phyloP scores from a whole-genome alignment of 805 yeast genomes.

The Aciculoconidium aculeatum region DNA sequence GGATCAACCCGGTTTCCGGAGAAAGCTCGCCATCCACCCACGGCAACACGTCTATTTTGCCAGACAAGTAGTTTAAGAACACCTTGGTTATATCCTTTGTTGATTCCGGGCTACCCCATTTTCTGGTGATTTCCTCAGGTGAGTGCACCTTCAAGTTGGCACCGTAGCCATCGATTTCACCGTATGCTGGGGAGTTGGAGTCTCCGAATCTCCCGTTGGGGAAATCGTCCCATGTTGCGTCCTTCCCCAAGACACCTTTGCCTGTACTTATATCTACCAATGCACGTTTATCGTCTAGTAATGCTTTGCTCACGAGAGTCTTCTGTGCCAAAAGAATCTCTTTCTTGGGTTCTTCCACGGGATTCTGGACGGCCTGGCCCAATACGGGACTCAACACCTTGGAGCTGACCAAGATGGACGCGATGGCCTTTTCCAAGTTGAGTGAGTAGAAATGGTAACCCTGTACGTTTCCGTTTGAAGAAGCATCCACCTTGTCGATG shows the following conservation, averaged over 20 bases:
- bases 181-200: slow-evolving; percentile 93
- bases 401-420: slow-evolving; percentile 69
- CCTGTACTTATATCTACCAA: slow-evolving; percentile 78
- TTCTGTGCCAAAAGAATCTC: slow-evolving; percentile 18
- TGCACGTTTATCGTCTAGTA: slow-evolving; percentile 40
- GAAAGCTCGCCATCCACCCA: slow-evolving; percentile 86
- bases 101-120: slow-evolving; percentile 77
- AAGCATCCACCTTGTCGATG: slow-evolving; percentile 48
- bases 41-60: slow-evolving; percentile 74
- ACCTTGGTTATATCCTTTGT: slow-evolving; percentile 55
- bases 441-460: slow-evolving; percentile 92
- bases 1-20: slow-evolving; percentile 88
- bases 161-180: slow-evolving; percentile 97
- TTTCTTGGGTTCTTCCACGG: slow-evolving; percentile 39
- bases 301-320: slow-evolving; percentile 20
- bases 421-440: slow-evolving; percentile 88
- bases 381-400: slow-evolving; percentile 43
- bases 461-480: slow-evolving; percentile 53
- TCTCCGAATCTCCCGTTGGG: slow-evolving; percentile 96
- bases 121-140: slow-evolving; percentile 55
- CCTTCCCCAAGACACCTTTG: slow-evolving; percentile 76
- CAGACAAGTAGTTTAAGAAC: slow-evolving; percentile 68
- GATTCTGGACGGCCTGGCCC: slow-evolving; percentile 3
- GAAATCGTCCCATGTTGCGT: slow-evolving; percentile 96
- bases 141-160: slow-evolving; percentile 74